A percentile compares a stretch with the other conserved stretches of the same genome.
These are phyloP conservation scores for Botrytis porri DNA, from an alignment of 2,329 filamentous ascomycete species.

Conservation along the genomic window DNA sequence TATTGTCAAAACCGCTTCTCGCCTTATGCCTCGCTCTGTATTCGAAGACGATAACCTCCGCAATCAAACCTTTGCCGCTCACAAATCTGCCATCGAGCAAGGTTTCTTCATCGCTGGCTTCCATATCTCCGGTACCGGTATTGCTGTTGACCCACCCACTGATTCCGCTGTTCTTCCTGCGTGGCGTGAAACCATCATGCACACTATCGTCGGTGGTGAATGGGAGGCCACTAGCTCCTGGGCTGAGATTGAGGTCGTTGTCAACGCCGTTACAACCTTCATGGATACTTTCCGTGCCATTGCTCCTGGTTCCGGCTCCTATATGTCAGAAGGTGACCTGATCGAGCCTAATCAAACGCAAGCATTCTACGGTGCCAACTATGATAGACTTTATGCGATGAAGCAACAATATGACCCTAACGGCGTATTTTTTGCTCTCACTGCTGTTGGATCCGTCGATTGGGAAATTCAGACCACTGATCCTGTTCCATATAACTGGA, in stretches of 20 bases:
- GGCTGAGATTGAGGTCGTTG: conserved; percentile 46
- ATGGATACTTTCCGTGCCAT: conserved; percentile 26
- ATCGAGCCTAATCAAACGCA: conserved; percentile 20
- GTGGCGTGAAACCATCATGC: conserved; percentile 27
- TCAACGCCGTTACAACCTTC: conserved; percentile 33
- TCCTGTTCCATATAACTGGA: conserved; percentile 22
- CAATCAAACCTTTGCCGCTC: conserved; percentile 33
- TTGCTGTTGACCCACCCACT: conserved; percentile 1
- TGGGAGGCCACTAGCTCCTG: conserved; percentile 40
- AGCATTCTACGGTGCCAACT: conserved; percentile 42
- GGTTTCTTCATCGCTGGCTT: conserved; percentile 39
- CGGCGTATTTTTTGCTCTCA: conserved; percentile 25
- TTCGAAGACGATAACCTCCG: conserved; percentile 36
- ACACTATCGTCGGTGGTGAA: conserved; percentile 24
- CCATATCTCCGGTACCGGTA: conserved; percentile 24
- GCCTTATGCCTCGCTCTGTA: conserved; percentile 43
- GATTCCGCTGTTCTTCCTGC: conserved; percentile 41
- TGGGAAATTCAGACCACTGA: conserved; percentile 39
- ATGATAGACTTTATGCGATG: conserved; percentile 26
- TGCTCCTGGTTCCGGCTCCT: conserved; percentile 16
- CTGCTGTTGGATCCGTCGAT: conserved; percentile 28
- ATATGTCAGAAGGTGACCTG: conserved; percentile 21
- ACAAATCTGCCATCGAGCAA: conserved; percentile 38
- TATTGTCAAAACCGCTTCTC: conserved; percentile 39
- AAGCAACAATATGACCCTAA: conserved; percentile 27